Evolutionary conservation across 352 stramenopile genomes (phyloP), one percentile per base, ranked within the genome.

Genomic region (Peronospora destructor): DNA sequence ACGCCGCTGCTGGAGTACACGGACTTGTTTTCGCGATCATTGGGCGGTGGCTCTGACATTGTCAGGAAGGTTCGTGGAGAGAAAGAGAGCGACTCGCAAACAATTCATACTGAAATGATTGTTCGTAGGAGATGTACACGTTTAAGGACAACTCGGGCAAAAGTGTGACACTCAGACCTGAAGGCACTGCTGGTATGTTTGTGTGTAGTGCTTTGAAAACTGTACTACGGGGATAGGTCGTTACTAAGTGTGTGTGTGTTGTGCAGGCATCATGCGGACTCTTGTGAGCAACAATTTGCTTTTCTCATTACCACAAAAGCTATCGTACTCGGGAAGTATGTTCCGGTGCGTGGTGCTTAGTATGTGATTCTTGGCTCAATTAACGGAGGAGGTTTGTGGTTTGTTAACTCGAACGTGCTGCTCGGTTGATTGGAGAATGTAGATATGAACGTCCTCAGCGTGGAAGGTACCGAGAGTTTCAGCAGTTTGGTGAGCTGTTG

Each of bases 371-470:
- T 19, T 32, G 29, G 9, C 1, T 40, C 2, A 43, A 17, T 41
- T 16, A 13, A 14, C 41, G 3, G 12, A 19, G 19, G 12, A 16
- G 12, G 42, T 14, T 36, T 32, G 28, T 33, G 5, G 9, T 35
- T 45, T 6, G 23, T 26, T 26, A 26, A 26, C 5, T 26, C 4
- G 17, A 42, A 29, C 17, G 12, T 45, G 45, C n/a, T 34, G 26
- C 35, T 37, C 8, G 5, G 21, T 25, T 48, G 8, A 28, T 37
- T 32, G 37, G 23, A 17, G 10, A 13, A 28, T 29, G 13, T 45
- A 94, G 84, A 6, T 94, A 94, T 53, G 84, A 94, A 49, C 82
- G 84, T 42, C 84, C 84, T 28, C 84, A 94, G 47, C 76, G 81
- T 12, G 84, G 84, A 4, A 82, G 84, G 6, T 94, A 92, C 48